Evolutionary conservation across 2,329 filamentous ascomycete genomes (phyloP), one percentile per base, ranked within the genome.

Genomic region (Aspergillus hortae): DNA sequence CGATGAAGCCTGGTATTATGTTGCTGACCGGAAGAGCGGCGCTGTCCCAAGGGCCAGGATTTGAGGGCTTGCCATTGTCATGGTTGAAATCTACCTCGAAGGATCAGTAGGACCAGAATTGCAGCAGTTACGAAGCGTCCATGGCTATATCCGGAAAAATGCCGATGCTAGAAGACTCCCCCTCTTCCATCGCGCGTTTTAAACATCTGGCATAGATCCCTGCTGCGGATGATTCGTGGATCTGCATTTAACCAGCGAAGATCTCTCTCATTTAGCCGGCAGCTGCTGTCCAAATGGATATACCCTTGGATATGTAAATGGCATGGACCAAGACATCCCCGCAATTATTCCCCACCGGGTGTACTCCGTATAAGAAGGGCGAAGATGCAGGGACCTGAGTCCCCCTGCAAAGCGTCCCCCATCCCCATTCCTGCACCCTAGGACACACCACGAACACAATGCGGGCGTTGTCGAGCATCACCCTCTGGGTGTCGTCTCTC

Each of bases 1-100:
- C 38, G 48, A 52, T 7, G 36, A 56, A 32, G 48, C 56, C 6
- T 56, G 57, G 56, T 58, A 56, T 43, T 54, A 58, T 46, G 49
- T 60, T n/a, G 53, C 57, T 17, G 42, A 27, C 4, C 47, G 57
- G 4, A 54, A 54, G 25, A 10, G 7, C 7, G 25, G 44, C 38
- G 11, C 17, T 21, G 17, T 6, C 4, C 38, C n/a, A 7, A 42
- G 38, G 17, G n/a, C 38, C 23, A 42, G 38, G 25, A 27, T 27
- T 6, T 27, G 25, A 27, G 7, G 9, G 25, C 25, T 27, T 27
- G 25, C 25, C 25, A 9, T 27, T 27, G 25, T 27, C 25, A 10
- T 27, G 25, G 5, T 27, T 9, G 25, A 9, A 27, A 10, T 27
- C 9, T 9, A 27, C 7, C 9, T 27, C 7, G 25, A 2, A 23